Conservation (phyloP, 2,329 filamentous ascomycete genomes). For the Aspergillus niger region DNA sequence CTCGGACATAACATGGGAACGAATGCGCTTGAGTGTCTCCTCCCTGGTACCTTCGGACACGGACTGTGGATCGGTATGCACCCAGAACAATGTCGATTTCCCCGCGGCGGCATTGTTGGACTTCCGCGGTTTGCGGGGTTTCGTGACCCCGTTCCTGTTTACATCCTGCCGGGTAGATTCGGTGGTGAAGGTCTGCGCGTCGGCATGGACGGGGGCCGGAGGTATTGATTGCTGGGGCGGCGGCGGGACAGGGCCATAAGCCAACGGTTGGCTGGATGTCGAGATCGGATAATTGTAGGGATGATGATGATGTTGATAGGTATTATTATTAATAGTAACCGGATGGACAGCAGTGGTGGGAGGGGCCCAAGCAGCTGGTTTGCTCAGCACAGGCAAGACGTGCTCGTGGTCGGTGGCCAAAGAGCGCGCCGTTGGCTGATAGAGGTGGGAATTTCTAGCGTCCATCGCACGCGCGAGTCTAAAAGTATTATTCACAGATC, state of each 20-base stretch:
- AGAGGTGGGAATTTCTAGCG: slow-evolving; percentile 30
- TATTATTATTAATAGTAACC: slow-evolving; percentile 10
- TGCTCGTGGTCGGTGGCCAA: slow-evolving; percentile 28
- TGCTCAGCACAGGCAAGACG: slow-evolving; percentile 32
- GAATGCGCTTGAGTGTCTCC: slow-evolving; percentile 44
- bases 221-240: slow-evolving; percentile 10
- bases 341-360: slow-evolving; percentile 1
- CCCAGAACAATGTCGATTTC: slow-evolving; percentile 44
- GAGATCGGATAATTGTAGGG: slow-evolving; percentile 20
- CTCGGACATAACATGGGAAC: slow-evolving; percentile 48
- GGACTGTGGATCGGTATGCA: slow-evolving; percentile 41
- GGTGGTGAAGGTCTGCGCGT: neutral
- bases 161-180: slow-evolving; percentile 16
- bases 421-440: slow-evolving; percentile 20
- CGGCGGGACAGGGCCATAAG: slow-evolving; percentile 13
- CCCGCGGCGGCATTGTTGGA: slow-evolving; percentile 29
- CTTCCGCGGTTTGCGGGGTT: slow-evolving; percentile 40
- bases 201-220: slow-evolving; percentile 11
- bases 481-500: slow-evolving; percentile 22
- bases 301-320: slow-evolving; percentile 9
- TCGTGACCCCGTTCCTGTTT: slow-evolving; percentile 28
- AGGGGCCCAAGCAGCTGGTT: slow-evolving; percentile 24
- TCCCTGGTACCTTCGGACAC: slow-evolving; percentile 40
- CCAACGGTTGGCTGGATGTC: slow-evolving; percentile 10
- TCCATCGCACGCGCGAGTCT: slow-evolving; percentile 32